These are phyloP conservation scores for Turnera subulata DNA, from an alignment of 345 rosid species.

Conservation along the genomic window DNA sequence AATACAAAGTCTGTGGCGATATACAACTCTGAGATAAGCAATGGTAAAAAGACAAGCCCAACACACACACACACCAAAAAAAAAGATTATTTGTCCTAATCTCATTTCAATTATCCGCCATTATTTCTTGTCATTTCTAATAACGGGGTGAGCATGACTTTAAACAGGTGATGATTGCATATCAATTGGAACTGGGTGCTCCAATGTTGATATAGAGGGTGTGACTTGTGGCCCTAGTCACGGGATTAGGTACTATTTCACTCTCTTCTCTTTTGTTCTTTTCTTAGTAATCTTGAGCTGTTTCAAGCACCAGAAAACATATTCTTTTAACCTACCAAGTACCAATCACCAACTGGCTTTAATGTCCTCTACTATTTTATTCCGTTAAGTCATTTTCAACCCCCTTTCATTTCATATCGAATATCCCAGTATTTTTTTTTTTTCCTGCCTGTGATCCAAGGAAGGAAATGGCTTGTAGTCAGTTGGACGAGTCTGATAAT, in stretches of 20 bases:
- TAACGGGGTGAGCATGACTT: too few species aligned
- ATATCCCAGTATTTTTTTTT: not conserved
- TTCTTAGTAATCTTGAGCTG: not conserved
- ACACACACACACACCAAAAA: too few species aligned
- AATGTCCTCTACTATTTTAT: not conserved
- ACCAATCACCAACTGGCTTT: too few species aligned
- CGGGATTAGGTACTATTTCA: constrained; percentile 27
- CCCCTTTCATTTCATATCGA: not conserved
- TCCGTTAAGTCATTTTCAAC: not conserved
- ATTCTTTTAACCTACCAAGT: too few species aligned
- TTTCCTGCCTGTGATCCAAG: not conserved
- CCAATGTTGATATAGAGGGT: constrained; percentile 25
- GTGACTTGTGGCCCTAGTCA: constrained; percentile 37
- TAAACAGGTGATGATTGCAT: constrained; percentile 33
- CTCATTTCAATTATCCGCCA: too few species aligned
- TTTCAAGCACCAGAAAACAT: not conserved
- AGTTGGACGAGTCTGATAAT: not conserved
- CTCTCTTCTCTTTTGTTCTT: not conserved
- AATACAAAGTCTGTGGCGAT: constrained; percentile 76
- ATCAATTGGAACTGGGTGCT: constrained; percentile 29
- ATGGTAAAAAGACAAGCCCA: constrained; percentile 30
- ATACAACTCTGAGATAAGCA: constrained; percentile 68
- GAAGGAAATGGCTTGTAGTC: too few species aligned
- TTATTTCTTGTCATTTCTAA: too few species aligned
- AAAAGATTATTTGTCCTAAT: too few species aligned